Evolutionary conservation across 164 flowering plant species (phyloP), one percentile per base, ranked within the genome.

Genomic region (Annona squamosa): DNA sequence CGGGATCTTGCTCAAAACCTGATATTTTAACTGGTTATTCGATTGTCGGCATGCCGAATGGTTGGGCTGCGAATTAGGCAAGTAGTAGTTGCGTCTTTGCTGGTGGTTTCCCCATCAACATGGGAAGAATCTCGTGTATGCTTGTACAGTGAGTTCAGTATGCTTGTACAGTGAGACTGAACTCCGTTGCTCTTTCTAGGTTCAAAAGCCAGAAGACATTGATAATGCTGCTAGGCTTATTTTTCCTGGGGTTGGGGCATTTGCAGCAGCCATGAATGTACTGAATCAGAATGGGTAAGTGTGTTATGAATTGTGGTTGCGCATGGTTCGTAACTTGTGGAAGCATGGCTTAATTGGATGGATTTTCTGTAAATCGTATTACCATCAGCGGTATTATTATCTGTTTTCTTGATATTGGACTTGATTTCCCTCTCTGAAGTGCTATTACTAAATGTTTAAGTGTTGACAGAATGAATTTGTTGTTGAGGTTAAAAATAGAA

Each of bases 181-280:
- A 13, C 4, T 48, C 12, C 48, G 4, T 65, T 70, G 46, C 26
- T 59, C 41, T 48, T 71, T 71, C 6, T 72, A 95, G 99, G 99
- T 95, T 42, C 86, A 87, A 87, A 79, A 81, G 69, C 91, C 99
- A 16, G 84, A 88, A 72, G 99, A 95, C 73, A 95, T 95, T 77
- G 74, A 89, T 19, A 87, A 85, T 77, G 99, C 99, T 1, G 77
- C 83, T 68, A 85, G 97, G 42, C 94, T 95, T 65, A 81, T 95
- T 46, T 93, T 95, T 79, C 99, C 98, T 19, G 99, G 99, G 5
- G 99, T 95, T 65, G 99, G 99, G 71, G 99, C 99, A 45, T 95
- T 95, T 86, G 98, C 92, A 65, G 78, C 97, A 2, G 97, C 97
- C 47, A 93, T 95, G 94, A 89, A 89, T 69, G 88, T 95, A 64